These are phyloP conservation scores for Stachybotrys echinatus DNA, from an alignment of 2,329 filamentous ascomycete genomes.

Conservation along the genomic window DNA sequence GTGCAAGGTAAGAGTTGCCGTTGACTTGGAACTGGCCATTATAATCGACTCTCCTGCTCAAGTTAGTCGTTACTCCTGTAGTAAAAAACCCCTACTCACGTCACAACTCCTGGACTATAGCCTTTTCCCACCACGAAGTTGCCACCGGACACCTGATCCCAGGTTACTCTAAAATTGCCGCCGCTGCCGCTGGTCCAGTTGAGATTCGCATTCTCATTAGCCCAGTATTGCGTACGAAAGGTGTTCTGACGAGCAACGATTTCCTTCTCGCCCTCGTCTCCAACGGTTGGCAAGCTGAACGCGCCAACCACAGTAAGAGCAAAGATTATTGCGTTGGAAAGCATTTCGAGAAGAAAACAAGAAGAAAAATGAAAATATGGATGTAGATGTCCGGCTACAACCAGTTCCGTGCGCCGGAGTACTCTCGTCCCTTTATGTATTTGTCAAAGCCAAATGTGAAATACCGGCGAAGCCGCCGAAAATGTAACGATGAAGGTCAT, in stretches of 20 bases:
- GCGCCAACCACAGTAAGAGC: too few species aligned
- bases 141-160: conserved; percentile 3
- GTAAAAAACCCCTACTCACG: background rate
- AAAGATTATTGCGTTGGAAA: too few species aligned
- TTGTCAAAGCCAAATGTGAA: too few species aligned
- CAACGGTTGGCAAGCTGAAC: background rate
- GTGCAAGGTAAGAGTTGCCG: conserved; percentile 17
- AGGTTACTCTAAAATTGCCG: conserved; percentile 2
- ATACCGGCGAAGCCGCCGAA: too few species aligned
- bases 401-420: too few species aligned
- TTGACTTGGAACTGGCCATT: conserved; percentile 3
- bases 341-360: too few species aligned
- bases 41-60: conserved; percentile 3
- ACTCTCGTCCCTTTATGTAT: too few species aligned
- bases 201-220: conserved; percentile 4
- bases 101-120: conserved; percentile 4
- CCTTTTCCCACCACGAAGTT: conserved; percentile 7
- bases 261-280: background rate
- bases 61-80: background rate
- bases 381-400: too few species aligned
- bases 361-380: too few species aligned
- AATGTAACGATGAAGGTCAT: too few species aligned
- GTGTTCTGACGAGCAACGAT: background rate
- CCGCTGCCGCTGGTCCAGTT: conserved; percentile 1
- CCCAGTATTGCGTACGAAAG: conserved; percentile 4